phyloP scores from a whole-genome alignment of 345 rosid genomes.

The Lumnitzera littorea region DNA sequence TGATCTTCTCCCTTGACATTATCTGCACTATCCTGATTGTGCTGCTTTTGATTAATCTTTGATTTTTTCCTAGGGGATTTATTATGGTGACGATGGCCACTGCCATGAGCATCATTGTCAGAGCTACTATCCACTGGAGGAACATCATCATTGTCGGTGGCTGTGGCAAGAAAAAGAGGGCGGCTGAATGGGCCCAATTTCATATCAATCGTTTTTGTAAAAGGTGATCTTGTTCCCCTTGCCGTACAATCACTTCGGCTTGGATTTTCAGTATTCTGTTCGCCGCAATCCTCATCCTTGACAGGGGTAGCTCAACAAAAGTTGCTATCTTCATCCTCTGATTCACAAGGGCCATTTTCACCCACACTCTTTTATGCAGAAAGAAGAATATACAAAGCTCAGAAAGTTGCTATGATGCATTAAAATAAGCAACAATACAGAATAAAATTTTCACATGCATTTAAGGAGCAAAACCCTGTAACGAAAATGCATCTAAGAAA shows the following conservation, averaged over 20 bases:
- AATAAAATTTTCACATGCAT: no score
- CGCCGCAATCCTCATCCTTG: background rate
- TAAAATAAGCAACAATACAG: no score
- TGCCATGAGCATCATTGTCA: no score
- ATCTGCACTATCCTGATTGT: no score
- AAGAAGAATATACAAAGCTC: no score
- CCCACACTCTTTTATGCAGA: no score
- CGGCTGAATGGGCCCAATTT: constrained; percentile 8
- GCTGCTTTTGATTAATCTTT: no score
- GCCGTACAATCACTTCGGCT: constrained; percentile 7
- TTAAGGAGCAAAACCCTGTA: no score
- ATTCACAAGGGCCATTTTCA: background rate
- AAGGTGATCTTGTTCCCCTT: constrained; percentile 14
- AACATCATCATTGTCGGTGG: background rate
- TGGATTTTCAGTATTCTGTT: background rate
- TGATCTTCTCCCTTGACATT: background rate
- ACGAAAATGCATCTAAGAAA: no score
- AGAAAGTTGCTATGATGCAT: background rate
- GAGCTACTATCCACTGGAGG: no score
- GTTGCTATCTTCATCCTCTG: constrained; percentile 5
- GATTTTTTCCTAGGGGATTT: no score
- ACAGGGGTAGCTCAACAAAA: background rate
- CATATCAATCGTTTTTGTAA: background rate
- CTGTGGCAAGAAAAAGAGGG: background rate
- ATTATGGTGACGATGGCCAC: no score